Base-by-base conservation (phyloP, 257 asterid species). In the Petrea volubilis region DNA sequence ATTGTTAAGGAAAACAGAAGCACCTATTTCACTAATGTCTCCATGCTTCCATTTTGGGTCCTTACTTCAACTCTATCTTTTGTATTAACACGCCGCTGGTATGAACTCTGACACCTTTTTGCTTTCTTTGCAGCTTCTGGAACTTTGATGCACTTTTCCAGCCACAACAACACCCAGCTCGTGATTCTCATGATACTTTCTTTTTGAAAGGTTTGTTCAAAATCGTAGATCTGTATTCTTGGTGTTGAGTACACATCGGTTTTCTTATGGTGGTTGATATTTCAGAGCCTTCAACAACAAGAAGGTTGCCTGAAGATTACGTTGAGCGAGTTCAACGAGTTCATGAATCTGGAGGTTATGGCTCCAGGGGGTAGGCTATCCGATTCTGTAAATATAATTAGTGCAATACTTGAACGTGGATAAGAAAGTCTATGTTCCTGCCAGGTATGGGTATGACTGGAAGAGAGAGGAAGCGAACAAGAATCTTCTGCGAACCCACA, bases 151-250 rank as follows among this genome's bases (percentile, higher is more conserved):
- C 96, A n/a, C 97, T 95, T 72, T 92, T 92, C 89, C 99, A 95
- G 86, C 97, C 98, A 12, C 98, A 95, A 58, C 99, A 95, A 75
- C 99, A 95, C 70, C 99, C 99, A 40, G 99, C 99, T 61, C 97
- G 99, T 72, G 98, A 95, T 88, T 95, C 99, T 61, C 99, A 92
- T 23, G 99, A 95, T 77, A 92, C 99, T 17, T 95, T 95, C 88
- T 95, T 95, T 80, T 73, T 95, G 74, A 88, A 88, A 88, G 98
- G 98, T 87, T 59, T 51, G 76, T 43, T 69, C 50, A 25, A 13
- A 50, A 53, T 68, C 59, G 77, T 78, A 23, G 46, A 62, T 77
- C 34, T 77, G 20, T 29, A 27, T 66, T 43, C 7, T 73, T 38
- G 60, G 47, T 68, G 44, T 64, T 17, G 13, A 41, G 11, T 20